phyloP scores from a whole-genome alignment of 2,329 filamentous ascomycete genomes.

The Erysiphe neolycopersici region DNA sequence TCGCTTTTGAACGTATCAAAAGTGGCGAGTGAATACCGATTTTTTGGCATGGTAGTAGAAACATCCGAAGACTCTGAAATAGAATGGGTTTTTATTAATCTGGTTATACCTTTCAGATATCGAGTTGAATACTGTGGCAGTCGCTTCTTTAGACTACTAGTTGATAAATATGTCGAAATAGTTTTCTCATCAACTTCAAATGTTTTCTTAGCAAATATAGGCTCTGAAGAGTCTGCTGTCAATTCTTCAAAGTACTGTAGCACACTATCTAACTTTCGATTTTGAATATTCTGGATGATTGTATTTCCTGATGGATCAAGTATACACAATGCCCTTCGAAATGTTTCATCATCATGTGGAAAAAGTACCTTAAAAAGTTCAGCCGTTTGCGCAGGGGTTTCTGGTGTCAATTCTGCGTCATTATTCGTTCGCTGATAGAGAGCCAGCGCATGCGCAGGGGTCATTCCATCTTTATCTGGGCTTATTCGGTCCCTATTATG shows the following conservation, averaged over 20 bases:
- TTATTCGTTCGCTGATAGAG: slow-evolving; percentile 4
- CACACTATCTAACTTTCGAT: slow-evolving; percentile 4
- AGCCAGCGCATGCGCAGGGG: slow-evolving; percentile 5
- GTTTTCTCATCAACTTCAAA: not conserved
- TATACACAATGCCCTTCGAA: slow-evolving; percentile 4
- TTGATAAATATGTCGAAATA: slow-evolving; percentile 1
- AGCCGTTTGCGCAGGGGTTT: slow-evolving; percentile 4
- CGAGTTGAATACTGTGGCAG: slow-evolving; percentile 1
- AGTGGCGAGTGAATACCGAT: not conserved
- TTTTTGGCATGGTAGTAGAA: not conserved
- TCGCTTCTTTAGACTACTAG: slow-evolving; percentile 1
- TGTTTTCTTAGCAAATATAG: not conserved
- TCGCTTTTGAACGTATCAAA: not conserved
- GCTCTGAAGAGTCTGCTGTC: not conserved
- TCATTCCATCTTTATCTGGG: slow-evolving; percentile 6
- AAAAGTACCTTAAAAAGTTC: slow-evolving; percentile 4
- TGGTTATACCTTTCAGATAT: slow-evolving; percentile 1
- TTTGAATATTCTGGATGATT: slow-evolving; percentile 4
- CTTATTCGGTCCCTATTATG: slow-evolving; percentile 4
- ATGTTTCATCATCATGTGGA: slow-evolving; percentile 3
- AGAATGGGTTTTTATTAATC: slow-evolving; percentile 1
- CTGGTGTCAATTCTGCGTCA: slow-evolving; percentile 2
- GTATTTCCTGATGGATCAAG: slow-evolving; percentile 6
- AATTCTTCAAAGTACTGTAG: slow-evolving; percentile 3
- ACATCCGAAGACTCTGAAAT: slow-evolving; percentile 1